Evolutionary conservation across 495 filamentous ascomycete species (phyloP).

Genomic region (Hypoxylon crocopeplum): DNA sequence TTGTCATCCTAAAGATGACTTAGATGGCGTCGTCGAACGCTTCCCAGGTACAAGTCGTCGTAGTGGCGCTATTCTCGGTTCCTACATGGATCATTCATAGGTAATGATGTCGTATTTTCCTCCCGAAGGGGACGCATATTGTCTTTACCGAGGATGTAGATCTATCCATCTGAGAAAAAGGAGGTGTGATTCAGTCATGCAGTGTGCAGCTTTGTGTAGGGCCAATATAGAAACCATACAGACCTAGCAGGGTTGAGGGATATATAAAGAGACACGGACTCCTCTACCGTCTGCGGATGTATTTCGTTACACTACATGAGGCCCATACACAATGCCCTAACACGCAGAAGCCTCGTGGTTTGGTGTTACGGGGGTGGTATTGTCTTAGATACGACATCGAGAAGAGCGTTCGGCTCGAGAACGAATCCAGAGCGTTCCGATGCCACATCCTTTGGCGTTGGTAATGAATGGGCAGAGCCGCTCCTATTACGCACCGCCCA

Average conservation of each 20-base stretch:
- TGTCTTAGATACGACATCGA: slow-evolving; percentile 2
- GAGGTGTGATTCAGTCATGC: slow-evolving; percentile 21
- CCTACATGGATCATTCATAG: too few relatives aligned
- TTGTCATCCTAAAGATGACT: too few relatives aligned
- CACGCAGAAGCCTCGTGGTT: slow-evolving; percentile 30
- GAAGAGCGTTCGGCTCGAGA: neutral
- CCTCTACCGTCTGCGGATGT: slow-evolving; percentile 22
- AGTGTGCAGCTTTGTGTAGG: slow-evolving; percentile 14
- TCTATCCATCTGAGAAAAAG: neutral
- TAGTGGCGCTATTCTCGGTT: too few relatives aligned
- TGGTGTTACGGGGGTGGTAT: slow-evolving; percentile 11
- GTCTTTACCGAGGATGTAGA: neutral
- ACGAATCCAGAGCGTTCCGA: neutral
- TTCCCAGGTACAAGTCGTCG: too few relatives aligned
- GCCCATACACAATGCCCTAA: slow-evolving; percentile 2
- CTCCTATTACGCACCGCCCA: neutral
- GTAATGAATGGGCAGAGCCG: neutral
- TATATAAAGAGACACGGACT: slow-evolving; percentile 25
- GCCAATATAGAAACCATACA: slow-evolving; percentile 9
- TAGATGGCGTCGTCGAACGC: too few relatives aligned
- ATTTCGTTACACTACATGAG: slow-evolving; percentile 26
- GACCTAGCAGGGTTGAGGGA: slow-evolving; percentile 27
- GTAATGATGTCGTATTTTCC: neutral
- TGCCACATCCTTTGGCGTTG: slow-evolving; percentile 1
- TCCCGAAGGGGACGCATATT: neutral